These are phyloP conservation scores for Huntiella savannae DNA, from an alignment of 2,329 filamentous ascomycete species.

Conservation along the genomic window DNA sequence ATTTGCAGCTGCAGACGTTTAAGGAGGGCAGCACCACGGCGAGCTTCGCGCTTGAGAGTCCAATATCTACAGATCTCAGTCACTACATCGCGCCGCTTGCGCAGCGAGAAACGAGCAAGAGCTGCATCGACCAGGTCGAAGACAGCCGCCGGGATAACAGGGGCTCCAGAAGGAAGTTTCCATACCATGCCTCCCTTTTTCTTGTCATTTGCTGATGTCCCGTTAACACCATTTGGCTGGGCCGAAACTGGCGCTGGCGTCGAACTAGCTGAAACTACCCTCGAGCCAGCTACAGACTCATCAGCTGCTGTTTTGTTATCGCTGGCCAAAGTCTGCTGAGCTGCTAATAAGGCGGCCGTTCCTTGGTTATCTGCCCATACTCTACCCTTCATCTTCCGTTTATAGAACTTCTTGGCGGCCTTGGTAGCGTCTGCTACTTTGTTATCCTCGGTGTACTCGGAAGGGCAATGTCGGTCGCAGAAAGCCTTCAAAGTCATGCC, in stretches of 20 bases:
- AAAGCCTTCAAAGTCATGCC: conserved; percentile 78
- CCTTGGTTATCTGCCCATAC: conserved; percentile 85
- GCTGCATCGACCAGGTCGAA: conserved; percentile 73
- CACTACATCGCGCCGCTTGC: conserved; percentile 80
- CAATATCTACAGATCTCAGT: conserved; percentile 92
- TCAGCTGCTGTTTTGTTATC: neutral
- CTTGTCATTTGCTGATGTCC: conserved; percentile 10
- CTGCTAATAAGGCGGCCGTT: conserved; percentile 63
- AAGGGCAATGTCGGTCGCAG: conserved; percentile 85
- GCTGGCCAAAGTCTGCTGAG: conserved; percentile 32
- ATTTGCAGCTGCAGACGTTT: conserved; percentile 88
- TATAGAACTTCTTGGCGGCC: conserved; percentile 77
- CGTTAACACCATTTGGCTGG: too few relatives aligned
- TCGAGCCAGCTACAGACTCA: conserved; percentile 12
- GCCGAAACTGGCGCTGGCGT: neutral
- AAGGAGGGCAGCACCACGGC: conserved; percentile 74
- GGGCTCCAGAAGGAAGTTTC: conserved; percentile 86
- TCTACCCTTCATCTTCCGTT: conserved; percentile 67
- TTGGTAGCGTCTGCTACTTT: conserved; percentile 61
- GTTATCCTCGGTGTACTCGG: conserved; percentile 75
- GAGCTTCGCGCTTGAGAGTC: conserved; percentile 88
- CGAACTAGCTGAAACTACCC: conserved; percentile 14
- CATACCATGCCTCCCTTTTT: conserved; percentile 27
- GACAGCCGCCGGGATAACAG: conserved; percentile 77
- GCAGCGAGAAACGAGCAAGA: conserved; percentile 57